Evolutionary conservation across 345 rosid species (phyloP), one percentile per base, ranked within the genome.

Genomic region (Arabidopsis suecica): DNA sequence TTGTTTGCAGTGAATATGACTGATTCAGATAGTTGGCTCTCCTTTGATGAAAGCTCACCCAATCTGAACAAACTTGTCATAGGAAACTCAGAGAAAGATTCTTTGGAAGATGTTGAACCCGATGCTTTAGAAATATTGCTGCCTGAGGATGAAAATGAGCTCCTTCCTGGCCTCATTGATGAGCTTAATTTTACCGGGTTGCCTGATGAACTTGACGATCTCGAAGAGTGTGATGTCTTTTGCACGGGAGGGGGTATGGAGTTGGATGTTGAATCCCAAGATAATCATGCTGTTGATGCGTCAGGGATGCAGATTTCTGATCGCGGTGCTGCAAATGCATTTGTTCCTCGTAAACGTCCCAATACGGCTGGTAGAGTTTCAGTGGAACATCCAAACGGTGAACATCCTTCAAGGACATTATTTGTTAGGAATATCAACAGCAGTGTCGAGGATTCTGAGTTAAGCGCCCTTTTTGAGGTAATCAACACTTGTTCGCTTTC

Each of bases 381-480:
- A 40, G 94, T 96, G 56, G 98, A 93, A 40, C 97, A 93, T 78
- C 98, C 98, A 13, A 88, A 85, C 55, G 98, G 98, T 38, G 98
- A 94, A 81, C 97, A 91, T 79, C 98, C 97, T 83, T 94, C 98
- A 9, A 85, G 98, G 78, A 94, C 98, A 36, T 69, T 94, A 56
- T 94, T 91, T 80, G 98, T 94, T 16, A 86, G 97, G 62, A 94
- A 94, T 75, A 94, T 94, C 68, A 94, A 94, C 81, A 94, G 98
- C 69, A 88, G 91, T 68, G 97, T 91, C 16, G 98, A 94, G 58
- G 97, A 94, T 78, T 79, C 88, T 28, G 98, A 94, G 81, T 76
- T 93, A 78, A 84, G 73, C 66, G 79, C 98, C 60, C 93, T 93
- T 40, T 93, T 93, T 74, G 96, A 91, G 98, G 98, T 93, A 83